Conservation (phyloP, 2,329 filamentous ascomycete species). For the Beauveria scarabaeidicola region DNA sequence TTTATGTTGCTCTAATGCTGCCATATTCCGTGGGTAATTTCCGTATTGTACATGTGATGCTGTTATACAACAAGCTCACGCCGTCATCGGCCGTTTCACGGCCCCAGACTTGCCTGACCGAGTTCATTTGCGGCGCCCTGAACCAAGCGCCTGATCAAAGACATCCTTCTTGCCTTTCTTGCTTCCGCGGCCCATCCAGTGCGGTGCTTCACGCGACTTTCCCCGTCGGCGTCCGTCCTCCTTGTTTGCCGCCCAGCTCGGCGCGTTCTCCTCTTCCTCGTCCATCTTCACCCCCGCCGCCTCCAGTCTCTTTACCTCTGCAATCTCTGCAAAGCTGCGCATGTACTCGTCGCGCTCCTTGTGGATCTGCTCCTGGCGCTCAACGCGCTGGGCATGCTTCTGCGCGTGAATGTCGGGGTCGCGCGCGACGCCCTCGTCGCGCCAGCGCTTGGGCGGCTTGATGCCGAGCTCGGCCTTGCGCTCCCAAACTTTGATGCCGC, state of each 20-base stretch:
- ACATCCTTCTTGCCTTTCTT: neutral
- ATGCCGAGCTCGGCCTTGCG: slow-evolving; percentile 50
- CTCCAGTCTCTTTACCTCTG: neutral
- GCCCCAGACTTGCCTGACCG: too few species aligned
- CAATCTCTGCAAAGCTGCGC: slow-evolving; percentile 13
- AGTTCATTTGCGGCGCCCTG: neutral
- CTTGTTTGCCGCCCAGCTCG: too few species aligned
- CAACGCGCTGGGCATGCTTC: slow-evolving; percentile 19
- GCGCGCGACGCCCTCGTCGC: slow-evolving; percentile 42
- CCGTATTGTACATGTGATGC: neutral
- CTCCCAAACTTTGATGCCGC: slow-evolving; percentile 52
- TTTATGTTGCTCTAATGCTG: neutral
- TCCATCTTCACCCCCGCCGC: neutral
- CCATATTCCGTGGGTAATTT: neutral
- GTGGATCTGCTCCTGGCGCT: neutral
- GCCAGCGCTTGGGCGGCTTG: slow-evolving; percentile 55
- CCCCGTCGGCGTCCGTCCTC: neutral
- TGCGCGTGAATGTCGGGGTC: slow-evolving; percentile 34
- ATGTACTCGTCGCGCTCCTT: slow-evolving; percentile 21
- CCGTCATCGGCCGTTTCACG: neutral
- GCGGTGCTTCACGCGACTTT: neutral
- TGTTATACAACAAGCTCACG: neutral
- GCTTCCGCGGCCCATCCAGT: too few species aligned
- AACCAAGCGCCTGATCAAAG: neutral
- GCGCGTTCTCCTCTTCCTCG: neutral